These are phyloP conservation scores for Agapanthus africanus DNA, from an alignment of 106 monocot species.

Conservation along the genomic window DNA sequence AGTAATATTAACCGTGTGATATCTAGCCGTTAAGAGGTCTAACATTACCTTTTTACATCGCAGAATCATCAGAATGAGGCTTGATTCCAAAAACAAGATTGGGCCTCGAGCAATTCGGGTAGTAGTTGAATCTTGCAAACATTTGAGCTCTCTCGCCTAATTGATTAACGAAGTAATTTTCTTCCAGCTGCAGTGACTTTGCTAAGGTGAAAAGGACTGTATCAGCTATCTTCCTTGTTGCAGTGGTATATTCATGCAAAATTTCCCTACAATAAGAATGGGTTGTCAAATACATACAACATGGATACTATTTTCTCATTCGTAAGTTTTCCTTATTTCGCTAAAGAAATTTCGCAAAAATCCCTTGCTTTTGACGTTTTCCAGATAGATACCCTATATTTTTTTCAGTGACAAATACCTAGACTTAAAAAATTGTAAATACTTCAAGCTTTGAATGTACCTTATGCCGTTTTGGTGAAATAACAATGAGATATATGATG, in stretches of 20 bases:
- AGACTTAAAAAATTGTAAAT: not conserved
- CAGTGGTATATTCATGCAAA: slow-evolving; percentile 26
- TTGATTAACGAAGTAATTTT: slow-evolving; percentile 31
- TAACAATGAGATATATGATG: too few relatives aligned
- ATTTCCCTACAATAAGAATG: slow-evolving; percentile 30
- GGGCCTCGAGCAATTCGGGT: slow-evolving; percentile 35
- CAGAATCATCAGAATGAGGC: slow-evolving; percentile 44
- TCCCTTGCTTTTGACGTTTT: too few relatives aligned
- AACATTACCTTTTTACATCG: slow-evolving; percentile 26
- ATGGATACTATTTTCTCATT: too few relatives aligned
- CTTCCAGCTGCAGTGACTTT: slow-evolving; percentile 29
- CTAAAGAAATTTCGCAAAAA: too few relatives aligned
- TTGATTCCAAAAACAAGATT: slow-evolving; percentile 48
- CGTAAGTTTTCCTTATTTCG: not conserved
- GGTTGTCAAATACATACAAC: too few relatives aligned
- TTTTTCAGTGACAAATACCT: too few relatives aligned
- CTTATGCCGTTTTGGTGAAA: too few relatives aligned
- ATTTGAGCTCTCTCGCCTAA: slow-evolving; percentile 25
- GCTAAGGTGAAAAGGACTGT: slow-evolving; percentile 21
- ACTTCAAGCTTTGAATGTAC: too few relatives aligned
- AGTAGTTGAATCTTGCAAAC: slow-evolving; percentile 44
- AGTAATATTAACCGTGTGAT: too few relatives aligned
- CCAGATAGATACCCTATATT: too few relatives aligned
- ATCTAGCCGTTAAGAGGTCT: too few relatives aligned
- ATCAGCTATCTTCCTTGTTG: slow-evolving; percentile 21